Conservation (phyloP, 305 asterid species). For the Fraxinus platypoda region DNA sequence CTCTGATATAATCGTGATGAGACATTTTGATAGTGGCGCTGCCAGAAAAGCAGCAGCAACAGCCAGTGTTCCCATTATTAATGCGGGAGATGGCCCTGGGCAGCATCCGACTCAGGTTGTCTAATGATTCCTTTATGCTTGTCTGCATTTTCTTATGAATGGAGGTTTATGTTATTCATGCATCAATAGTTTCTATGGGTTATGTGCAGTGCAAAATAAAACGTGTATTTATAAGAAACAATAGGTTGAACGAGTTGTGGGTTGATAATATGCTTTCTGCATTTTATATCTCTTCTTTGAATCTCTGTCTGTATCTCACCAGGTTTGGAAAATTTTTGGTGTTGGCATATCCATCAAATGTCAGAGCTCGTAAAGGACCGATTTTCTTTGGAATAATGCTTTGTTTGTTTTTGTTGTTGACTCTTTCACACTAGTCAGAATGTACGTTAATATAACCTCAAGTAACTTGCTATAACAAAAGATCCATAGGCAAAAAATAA, state of each 20-base stretch:
- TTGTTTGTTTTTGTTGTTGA: not conserved
- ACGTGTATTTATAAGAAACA: not conserved
- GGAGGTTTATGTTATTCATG: not conserved
- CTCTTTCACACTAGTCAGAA: not conserved
- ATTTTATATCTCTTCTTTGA: not conserved
- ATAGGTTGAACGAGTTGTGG: not conserved
- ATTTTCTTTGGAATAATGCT: not conserved
- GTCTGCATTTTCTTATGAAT: not conserved
- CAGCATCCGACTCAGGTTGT: slow-evolving; percentile 90
- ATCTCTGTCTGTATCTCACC: not conserved
- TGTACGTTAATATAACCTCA: not conserved
- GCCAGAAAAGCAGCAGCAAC: slow-evolving; percentile 82
- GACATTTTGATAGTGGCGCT: slow-evolving; percentile 97
- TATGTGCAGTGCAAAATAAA: not conserved
- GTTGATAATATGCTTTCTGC: not conserved
- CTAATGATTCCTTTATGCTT: not conserved
- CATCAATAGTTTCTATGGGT: not conserved
- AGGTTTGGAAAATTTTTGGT: too few species aligned
- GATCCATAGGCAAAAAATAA: not conserved
- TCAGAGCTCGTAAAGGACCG: not conserved
- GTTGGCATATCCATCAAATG: not conserved
- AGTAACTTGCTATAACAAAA: not conserved
- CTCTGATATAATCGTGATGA: slow-evolving; percentile 84
- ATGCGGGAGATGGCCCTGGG: slow-evolving; percentile 99
- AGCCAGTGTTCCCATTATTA: slow-evolving; percentile 75